These are phyloP conservation scores for Colletotrichum nymphaeae DNA, from an alignment of 2,329 filamentous ascomycete genomes.

Conservation along the genomic window DNA sequence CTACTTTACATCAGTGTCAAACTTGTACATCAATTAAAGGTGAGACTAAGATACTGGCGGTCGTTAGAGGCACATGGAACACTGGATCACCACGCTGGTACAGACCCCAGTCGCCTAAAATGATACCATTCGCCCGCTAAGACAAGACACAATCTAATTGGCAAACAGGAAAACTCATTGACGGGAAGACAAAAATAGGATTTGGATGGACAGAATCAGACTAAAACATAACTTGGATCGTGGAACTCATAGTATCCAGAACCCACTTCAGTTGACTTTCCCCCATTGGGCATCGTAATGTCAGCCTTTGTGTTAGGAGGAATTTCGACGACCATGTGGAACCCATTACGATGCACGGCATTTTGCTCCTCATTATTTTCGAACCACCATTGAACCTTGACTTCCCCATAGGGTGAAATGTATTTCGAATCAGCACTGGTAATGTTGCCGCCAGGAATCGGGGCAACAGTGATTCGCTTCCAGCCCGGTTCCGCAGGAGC, in stretches of 20 bases:
- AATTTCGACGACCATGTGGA: slow-evolving; percentile 21
- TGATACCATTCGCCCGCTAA: neutral
- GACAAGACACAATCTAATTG: neutral
- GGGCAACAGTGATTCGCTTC: slow-evolving; percentile 49
- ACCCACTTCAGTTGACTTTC: slow-evolving; percentile 16
- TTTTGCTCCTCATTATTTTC: slow-evolving; percentile 25
- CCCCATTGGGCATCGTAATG: slow-evolving; percentile 24
- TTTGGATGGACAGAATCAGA: neutral
- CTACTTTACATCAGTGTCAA: neutral
- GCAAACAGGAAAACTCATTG: neutral
- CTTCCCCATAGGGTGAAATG: slow-evolving; percentile 46
- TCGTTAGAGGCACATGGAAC: neutral
- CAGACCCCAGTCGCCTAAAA: neutral
- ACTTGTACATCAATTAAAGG: neutral
- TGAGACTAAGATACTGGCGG: too few species aligned
- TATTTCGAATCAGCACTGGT: slow-evolving; percentile 45
- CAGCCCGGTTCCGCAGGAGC: slow-evolving; percentile 52
- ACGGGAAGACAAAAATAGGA: neutral
- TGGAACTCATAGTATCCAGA: slow-evolving; percentile 32
- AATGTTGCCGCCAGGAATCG: slow-evolving; percentile 49
- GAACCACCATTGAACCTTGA: slow-evolving; percentile 44
- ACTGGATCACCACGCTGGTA: neutral
- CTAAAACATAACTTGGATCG: neutral
- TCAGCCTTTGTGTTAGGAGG: slow-evolving; percentile 29
- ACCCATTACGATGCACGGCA: slow-evolving; percentile 23